These are phyloP conservation scores for Mucor velutinosus DNA, from an alignment of 371 early-diverging fungal species.

Conservation along the genomic window DNA sequence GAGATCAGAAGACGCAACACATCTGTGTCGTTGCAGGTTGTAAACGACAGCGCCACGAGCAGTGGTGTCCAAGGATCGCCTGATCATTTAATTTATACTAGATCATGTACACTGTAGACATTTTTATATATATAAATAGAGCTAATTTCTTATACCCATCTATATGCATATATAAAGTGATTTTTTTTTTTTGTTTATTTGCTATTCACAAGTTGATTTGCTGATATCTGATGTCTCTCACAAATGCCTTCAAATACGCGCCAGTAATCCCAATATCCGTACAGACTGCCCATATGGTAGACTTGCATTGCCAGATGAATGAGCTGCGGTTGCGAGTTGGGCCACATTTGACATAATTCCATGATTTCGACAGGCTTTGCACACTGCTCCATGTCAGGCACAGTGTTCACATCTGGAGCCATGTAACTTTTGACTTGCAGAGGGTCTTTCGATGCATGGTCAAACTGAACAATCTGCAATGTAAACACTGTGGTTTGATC, in stretches of 20 bases:
- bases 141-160: background rate
- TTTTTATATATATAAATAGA: background rate
- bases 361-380: slow-evolving; percentile 30
- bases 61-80: slow-evolving; percentile 1
- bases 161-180: background rate
- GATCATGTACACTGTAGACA: slow-evolving; percentile 23
- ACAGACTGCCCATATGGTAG: slow-evolving; percentile 32
- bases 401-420: background rate
- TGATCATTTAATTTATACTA: slow-evolving; percentile 22
- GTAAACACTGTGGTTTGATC: slow-evolving; percentile 10
- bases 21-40: slow-evolving; percentile 11
- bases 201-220: slow-evolving; percentile 21
- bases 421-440: background rate
- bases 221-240: slow-evolving; percentile 33
- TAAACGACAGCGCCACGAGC: slow-evolving; percentile 1
- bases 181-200: background rate
- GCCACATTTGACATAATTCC: slow-evolving; percentile 33
- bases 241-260: slow-evolving; percentile 45
- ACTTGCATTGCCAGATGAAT: slow-evolving; percentile 23
- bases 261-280: slow-evolving; percentile 52
- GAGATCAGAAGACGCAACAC: slow-evolving; percentile 28
- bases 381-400: background rate
- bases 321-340: slow-evolving; percentile 21
- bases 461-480: slow-evolving; percentile 17
- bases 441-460: background rate